Evolutionary conservation across 441 rosid species (phyloP).

Genomic region (Gossypium schwendimanii): DNA sequence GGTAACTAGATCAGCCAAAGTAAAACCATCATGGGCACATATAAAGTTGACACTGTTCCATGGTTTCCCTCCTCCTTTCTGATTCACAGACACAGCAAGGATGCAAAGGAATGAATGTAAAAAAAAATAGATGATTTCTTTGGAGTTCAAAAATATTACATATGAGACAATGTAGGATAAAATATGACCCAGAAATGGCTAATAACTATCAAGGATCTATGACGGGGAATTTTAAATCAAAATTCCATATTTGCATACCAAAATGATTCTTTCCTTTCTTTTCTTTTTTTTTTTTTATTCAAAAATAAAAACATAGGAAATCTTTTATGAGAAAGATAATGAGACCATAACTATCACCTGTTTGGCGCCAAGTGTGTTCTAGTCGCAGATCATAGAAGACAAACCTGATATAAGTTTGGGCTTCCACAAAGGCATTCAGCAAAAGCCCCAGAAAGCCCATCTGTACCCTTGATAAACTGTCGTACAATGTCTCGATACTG

Average conservation of each 20-base stretch:
- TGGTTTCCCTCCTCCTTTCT: constrained; percentile 90
- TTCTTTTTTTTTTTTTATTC: too few relatives aligned
- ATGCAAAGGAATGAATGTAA: constrained; percentile 2
- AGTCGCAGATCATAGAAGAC: constrained; percentile 8
- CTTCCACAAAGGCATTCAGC: constrained; percentile 93
- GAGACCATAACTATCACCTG: background rate
- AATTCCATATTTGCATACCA: background rate
- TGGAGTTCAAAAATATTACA: background rate
- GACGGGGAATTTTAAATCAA: background rate
- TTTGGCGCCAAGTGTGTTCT: background rate
- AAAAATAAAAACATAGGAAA: background rate
- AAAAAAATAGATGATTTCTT: background rate
- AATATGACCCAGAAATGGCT: background rate
- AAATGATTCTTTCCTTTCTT: background rate
- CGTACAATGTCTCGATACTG: constrained; percentile 89
- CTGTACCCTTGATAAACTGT: constrained; percentile 83
- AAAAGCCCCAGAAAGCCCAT: constrained; percentile 89
- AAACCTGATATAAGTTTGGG: constrained; percentile 81
- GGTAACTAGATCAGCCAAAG: constrained; percentile 77
- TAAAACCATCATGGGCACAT: constrained; percentile 92
- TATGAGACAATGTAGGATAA: background rate
- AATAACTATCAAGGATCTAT: background rate
- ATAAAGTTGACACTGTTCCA: constrained; percentile 90
- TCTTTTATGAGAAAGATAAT: background rate
- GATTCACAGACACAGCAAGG: constrained; percentile 25